These are phyloP conservation scores for Theobroma grandiflorum DNA, from an alignment of 441 rosid genomes.

Conservation along the genomic window DNA sequence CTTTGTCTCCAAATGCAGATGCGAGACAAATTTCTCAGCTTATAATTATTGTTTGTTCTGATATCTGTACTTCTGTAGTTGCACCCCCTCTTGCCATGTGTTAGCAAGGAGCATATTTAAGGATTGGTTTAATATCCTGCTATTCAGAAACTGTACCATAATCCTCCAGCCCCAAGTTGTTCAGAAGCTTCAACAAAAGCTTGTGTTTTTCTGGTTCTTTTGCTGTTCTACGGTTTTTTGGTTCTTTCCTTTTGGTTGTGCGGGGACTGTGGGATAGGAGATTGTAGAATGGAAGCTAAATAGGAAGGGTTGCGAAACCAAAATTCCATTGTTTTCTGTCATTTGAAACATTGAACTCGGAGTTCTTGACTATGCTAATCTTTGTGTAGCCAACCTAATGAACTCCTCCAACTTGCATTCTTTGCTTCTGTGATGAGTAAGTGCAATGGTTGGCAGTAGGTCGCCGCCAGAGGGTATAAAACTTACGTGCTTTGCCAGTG, in stretches of 20 bases:
- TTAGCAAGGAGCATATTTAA: not conserved
- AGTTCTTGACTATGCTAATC: not conserved
- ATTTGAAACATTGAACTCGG: not conserved
- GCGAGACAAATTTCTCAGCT: not conserved
- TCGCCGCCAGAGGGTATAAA: not conserved
- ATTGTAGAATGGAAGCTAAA: not conserved
- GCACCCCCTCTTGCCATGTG: not conserved
- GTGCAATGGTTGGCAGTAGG: not conserved
- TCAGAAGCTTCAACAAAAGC: not conserved
- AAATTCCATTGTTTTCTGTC: not conserved
- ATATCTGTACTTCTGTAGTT: not conserved
- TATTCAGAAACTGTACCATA: not conserved
- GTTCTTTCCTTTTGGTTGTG: not conserved
- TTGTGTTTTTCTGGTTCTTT: not conserved
- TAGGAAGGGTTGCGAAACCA: not conserved
- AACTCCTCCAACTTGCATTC: not conserved
- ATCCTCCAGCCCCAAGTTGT: not conserved
- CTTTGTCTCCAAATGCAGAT: not conserved
- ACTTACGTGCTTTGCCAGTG: too few species aligned
- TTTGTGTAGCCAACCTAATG: not conserved
- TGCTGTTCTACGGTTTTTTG: not conserved
- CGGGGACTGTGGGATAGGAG: not conserved
- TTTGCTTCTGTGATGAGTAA: not conserved
- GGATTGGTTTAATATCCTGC: not conserved
- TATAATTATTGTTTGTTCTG: not conserved